A percentile compares a stretch with the other conserved stretches of the same genome.
Conservation (phyloP, 306 rosid species). For the barrel medic (Medicago truncatula) region DNA sequence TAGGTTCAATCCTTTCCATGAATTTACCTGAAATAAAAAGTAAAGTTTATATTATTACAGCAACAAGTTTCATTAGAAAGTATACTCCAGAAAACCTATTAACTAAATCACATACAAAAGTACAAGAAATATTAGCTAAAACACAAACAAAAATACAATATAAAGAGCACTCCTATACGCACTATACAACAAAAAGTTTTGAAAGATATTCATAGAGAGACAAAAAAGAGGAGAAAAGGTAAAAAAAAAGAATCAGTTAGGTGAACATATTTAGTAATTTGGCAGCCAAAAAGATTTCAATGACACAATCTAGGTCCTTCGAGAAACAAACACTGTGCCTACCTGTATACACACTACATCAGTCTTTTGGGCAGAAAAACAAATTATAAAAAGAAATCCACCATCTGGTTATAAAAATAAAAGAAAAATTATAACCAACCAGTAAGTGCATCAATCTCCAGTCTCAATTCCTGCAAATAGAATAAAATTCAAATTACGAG, state of each 20-base stretch:
- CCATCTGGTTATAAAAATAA: slow-evolving; percentile 8
- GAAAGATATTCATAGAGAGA: slow-evolving; percentile 1
- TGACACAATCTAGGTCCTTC: slow-evolving; percentile 21
- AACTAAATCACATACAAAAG: slow-evolving; percentile 9
- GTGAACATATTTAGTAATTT: slow-evolving; percentile 22
- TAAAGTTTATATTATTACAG: slow-evolving; percentile 35
- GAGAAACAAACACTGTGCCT: background rate
- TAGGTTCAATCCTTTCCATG: slow-evolving; percentile 95
- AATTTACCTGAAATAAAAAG: slow-evolving; percentile 69
- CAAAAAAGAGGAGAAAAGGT: background rate
- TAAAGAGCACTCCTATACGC: slow-evolving; percentile 21
- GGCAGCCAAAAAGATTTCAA: slow-evolving; percentile 35
- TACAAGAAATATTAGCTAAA: background rate
- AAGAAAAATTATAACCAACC: slow-evolving; percentile 62
- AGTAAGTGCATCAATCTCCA: slow-evolving; percentile 97
- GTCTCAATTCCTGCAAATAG: slow-evolving; percentile 82
- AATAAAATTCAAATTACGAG: slow-evolving; percentile 36
- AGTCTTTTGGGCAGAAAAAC: slow-evolving; percentile 20
- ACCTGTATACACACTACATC: slow-evolving; percentile 34
- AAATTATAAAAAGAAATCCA: slow-evolving; percentile 23
- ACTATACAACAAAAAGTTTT: background rate
- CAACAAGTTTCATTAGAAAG: slow-evolving; percentile 20
- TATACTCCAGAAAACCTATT: slow-evolving; percentile 28
- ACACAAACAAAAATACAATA: background rate
- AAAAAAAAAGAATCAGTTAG: background rate